Base-by-base conservation (phyloP, 2,329 filamentous ascomycete species). In the Chrysoporthe deuterocubensis region DNA sequence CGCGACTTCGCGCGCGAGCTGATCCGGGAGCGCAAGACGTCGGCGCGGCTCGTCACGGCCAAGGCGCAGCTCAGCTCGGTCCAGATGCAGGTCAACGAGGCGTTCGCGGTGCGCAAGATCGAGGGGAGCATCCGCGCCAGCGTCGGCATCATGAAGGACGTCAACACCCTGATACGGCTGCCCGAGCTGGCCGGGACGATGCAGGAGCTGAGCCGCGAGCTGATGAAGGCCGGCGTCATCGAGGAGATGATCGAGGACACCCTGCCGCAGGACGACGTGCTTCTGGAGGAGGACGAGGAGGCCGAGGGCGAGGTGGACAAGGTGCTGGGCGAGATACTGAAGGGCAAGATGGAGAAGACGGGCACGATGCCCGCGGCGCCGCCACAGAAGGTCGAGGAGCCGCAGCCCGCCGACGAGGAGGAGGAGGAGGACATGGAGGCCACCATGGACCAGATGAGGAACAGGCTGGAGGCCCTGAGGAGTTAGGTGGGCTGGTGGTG, bases 21-120 rank as follows among this genome's bases (percentile, higher is more conserved):
- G 62, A 88, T 98, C 71, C 90, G 92, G 64, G 88, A 93, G 69
- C 92, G 96, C 71, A 92, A 91, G 77, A 90, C 94, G 71, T 86
- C 85, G 21, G 81, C 85, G 42, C 89, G 96, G 4, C 85, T 98
- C 50, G 85, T 91, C 21, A 98, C 95, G 0, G 91, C 90, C 74
- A 96, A 96, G 78, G 96, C 96, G 1, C 96, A 98, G 81, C 87
- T 99, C 60, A 90, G 90, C 77, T 95, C 91, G 72, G 95, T 99
- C 56, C 91, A 95, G 80, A 97, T 98, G 94, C 96, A 98, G 81
- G 95, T 99, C 76, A 93, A 94, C 76, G 95, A 98, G 82, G 94
- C 96, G 1, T 98, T 98, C 79, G 92, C 93, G 1, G 90, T 98
- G 74, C 90, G 93, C 73, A 97, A 97, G 84, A 98, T 99, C 71